Evolutionary conservation across 2,329 filamentous ascomycete genomes (phyloP), one percentile per base, ranked within the genome.

Genomic region (Bipolaris sorokiniana): DNA sequence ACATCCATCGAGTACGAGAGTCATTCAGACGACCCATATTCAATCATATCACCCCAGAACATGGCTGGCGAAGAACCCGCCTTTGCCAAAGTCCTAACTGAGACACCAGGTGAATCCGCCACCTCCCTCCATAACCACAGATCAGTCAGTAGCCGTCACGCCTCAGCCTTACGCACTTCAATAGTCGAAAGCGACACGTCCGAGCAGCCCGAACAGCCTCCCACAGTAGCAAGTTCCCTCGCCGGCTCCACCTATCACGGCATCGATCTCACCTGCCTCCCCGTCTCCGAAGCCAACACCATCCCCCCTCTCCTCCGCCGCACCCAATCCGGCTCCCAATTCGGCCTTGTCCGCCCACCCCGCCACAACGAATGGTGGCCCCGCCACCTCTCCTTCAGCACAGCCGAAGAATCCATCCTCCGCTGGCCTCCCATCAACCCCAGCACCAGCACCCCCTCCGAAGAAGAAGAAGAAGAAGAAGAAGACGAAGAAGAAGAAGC

Each of bases 361-460:
- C 67, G 79, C 1, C 82, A 86, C 58, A 87, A 90, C 59, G 81
- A 82, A 26, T 85, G 84, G 55, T 91, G 88, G 84, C 86, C 89
- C 1, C 86, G 90, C 1, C 85, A 89, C 41, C 81, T 93, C 61
- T 92, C 90, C 3, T 93, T 93, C 72, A 87, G 88, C 56, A 83
- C 88, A 42, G 90, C 88, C 1, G 89, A 91, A 76, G 88, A 92
- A 58, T 89, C 87, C n/a, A 78, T 93, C 7, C 77, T 92, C 1
- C 80, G 78, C 15, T 92, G 90, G 89, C 42, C 50, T 1, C 56
- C 54, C 56, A 56, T 70, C 16, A 52, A 61, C 31, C 73, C 74
- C 11, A 31, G 53, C 57, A 10, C 20, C 38, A 18, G 11, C 7
- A 41, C 61, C 15, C 3, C 11, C 7, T 3, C 10, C 9, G 42